Conservation (phyloP, 305 asterid species). For the Fraxinus baroniana region DNA sequence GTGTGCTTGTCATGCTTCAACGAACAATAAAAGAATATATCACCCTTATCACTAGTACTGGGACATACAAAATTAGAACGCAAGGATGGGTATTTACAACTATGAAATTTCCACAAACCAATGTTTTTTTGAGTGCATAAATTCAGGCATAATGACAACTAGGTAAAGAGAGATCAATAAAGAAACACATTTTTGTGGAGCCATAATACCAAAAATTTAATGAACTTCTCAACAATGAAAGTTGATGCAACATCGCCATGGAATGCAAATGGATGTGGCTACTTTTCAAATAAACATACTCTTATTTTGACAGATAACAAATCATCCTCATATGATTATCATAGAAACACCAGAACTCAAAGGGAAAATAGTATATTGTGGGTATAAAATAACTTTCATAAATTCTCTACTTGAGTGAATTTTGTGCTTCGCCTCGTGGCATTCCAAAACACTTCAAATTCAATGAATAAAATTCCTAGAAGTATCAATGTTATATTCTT, state of each 20-base stretch:
- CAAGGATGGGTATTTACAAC: slow-evolving; percentile 14
- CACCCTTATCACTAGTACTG: background rate
- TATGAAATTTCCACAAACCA: slow-evolving; percentile 14
- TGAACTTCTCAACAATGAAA: background rate
- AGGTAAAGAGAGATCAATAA: background rate
- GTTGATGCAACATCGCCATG: slow-evolving; percentile 15
- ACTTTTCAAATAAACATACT: slow-evolving; percentile 5
- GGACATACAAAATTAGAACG: background rate
- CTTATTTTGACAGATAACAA: slow-evolving; percentile 4
- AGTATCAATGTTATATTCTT: slow-evolving; percentile 1
- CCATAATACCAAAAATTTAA: slow-evolving; percentile 1
- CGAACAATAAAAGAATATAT: background rate
- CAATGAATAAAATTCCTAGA: background rate
- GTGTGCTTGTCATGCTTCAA: slow-evolving; percentile 20
- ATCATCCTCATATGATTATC: slow-evolving; percentile 2
- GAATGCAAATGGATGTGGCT: background rate
- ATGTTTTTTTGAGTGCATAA: slow-evolving; percentile 8
- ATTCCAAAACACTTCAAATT: background rate
- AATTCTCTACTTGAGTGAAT: slow-evolving; percentile 1
- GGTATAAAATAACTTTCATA: background rate
- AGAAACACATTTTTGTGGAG: slow-evolving; percentile 20
- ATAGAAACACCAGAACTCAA: background rate
- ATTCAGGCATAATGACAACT: slow-evolving; percentile 2
- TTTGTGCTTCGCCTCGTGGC: slow-evolving; percentile 6
- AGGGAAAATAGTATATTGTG: background rate